A percentile compares a stretch with the other conserved stretches of the same genome.
These are phyloP conservation scores for Sambucus nigra DNA, from an alignment of 129 eudicot species.

Conservation along the genomic window DNA sequence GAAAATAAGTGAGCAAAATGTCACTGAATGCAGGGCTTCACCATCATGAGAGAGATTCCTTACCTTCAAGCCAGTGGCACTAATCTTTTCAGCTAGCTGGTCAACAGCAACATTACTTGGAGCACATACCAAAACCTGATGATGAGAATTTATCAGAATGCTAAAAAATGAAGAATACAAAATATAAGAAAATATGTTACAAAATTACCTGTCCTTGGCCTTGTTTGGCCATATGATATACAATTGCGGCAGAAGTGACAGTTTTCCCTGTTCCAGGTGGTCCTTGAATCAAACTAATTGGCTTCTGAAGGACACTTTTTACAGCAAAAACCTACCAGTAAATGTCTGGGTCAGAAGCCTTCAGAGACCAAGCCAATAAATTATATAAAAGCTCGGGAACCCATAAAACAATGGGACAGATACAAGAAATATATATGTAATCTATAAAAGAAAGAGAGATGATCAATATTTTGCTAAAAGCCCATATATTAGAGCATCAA, in stretches of 20 bases:
- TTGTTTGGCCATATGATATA: constrained; percentile 97
- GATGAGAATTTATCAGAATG: constrained; percentile 5
- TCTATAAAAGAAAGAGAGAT: neutral
- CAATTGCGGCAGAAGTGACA: constrained; percentile 95
- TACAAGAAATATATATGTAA: neutral
- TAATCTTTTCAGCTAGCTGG: constrained; percentile 90
- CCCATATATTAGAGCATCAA: neutral
- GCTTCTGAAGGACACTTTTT: constrained; percentile 91
- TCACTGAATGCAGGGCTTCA: neutral
- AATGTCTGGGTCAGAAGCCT: neutral
- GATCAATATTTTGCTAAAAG: neutral
- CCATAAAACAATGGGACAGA: neutral
- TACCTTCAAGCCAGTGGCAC: constrained; percentile 94
- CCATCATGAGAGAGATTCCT: neutral
- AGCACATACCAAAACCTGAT: constrained; percentile 92
- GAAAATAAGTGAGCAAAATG: neutral
- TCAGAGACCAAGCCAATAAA: neutral
- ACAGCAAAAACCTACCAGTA: constrained; percentile 76
- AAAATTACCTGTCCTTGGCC: constrained; percentile 86
- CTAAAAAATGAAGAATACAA: neutral
- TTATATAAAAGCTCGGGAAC: neutral
- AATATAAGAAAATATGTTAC: neutral
- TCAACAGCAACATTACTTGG: constrained; percentile 98
- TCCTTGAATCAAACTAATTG: constrained; percentile 90
- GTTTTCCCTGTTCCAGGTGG: constrained; percentile 99